Percentiles rank a stretch among this genome's conserved stretches.
These are phyloP conservation scores for Aspergillus baeticus DNA, from an alignment of 495 filamentous ascomycete genomes.

Conservation along the genomic window DNA sequence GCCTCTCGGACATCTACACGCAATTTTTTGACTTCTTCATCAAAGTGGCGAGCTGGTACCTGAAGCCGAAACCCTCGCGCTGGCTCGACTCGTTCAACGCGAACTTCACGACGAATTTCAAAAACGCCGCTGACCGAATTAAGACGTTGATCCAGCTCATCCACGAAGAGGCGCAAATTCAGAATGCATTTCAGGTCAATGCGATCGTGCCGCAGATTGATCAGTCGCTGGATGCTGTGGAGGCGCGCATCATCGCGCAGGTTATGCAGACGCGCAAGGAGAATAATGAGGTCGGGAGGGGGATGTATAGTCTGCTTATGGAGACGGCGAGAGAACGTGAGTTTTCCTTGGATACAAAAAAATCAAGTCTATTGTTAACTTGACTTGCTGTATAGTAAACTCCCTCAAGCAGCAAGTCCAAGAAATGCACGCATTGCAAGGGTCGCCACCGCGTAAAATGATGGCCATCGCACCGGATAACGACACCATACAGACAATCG, in stretches of 20 bases:
- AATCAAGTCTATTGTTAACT: too few relatives aligned
- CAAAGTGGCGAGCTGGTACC: neutral
- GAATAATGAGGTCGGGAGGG: neutral
- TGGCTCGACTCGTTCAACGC: neutral
- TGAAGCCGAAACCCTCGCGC: neutral
- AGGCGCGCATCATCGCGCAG: neutral
- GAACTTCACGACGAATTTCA: neutral
- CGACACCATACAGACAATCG: neutral
- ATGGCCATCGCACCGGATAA: neutral
- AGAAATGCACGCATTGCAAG: neutral
- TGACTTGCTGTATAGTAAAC: too few relatives aligned
- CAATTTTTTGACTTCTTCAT: constrained; percentile 3
- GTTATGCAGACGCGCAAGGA: neutral
- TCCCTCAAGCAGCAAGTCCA: neutral
- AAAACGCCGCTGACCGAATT: neutral
- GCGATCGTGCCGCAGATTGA: neutral
- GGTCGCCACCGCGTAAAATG: neutral
- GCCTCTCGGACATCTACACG: neutral
- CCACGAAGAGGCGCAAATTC: neutral
- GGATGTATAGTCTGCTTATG: neutral
- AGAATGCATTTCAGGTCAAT: neutral
- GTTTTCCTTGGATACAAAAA: neutral
- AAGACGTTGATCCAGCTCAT: neutral
- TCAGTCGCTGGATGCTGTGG: neutral
- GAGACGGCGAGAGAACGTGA: neutral